Evolutionary conservation across 768 basidiomycete species (phyloP).

Genomic region (Hypholoma sublateritium): DNA sequence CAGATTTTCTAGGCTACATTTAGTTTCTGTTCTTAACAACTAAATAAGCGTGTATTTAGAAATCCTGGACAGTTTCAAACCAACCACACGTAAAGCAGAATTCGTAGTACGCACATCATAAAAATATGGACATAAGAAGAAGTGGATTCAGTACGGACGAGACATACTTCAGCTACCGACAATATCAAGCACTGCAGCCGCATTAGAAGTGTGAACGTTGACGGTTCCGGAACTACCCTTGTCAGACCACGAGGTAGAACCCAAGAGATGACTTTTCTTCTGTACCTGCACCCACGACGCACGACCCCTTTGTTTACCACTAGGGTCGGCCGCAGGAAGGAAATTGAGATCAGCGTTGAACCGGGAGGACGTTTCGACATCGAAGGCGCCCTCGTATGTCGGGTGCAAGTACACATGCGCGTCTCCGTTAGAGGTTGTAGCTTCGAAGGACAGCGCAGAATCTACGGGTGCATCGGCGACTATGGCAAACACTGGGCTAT

Average conservation of each 20-base stretch:
- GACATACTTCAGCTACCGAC: not conserved
- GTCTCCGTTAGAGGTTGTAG: not conserved
- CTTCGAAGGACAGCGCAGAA: not conserved
- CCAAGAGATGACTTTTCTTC: not conserved
- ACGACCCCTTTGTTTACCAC: not conserved
- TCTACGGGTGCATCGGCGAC: slow-evolving; percentile 2
- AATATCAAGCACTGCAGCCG: not conserved
- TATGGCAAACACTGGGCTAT: not conserved
- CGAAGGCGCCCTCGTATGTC: slow-evolving; percentile 3
- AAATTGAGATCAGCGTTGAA: not conserved
- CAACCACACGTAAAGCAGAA: no score
- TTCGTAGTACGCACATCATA: no score
- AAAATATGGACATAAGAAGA: not conserved
- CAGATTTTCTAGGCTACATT: no score
- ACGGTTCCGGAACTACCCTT: not conserved
- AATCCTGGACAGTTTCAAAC: no score
- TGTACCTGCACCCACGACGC: not conserved
- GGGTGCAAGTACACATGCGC: not conserved
- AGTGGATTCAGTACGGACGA: not conserved
- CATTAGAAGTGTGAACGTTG: not conserved
- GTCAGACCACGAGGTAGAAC: not conserved
- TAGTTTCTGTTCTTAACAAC: no score
- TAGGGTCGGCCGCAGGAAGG: slow-evolving; percentile 1
- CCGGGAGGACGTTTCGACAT: not conserved
- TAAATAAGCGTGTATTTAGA: no score